A percentile compares a stretch with the other conserved stretches of the same genome.
These are phyloP conservation scores for Podospora australis DNA, from an alignment of 495 filamentous ascomycete genomes.

Conservation along the genomic window DNA sequence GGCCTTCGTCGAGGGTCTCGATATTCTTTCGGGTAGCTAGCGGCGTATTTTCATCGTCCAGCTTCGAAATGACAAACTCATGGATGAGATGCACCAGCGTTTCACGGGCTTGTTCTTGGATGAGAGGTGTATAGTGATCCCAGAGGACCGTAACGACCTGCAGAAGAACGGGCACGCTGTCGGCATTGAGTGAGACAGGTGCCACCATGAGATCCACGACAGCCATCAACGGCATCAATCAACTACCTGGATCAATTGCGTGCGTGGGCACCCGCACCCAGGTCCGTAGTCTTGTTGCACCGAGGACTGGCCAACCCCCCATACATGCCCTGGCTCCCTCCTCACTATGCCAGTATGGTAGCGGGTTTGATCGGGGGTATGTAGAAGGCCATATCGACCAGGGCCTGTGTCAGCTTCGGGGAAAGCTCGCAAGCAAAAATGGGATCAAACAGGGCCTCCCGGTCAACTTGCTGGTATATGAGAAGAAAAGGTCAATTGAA, in stretches of 20 bases:
- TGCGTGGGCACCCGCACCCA: too few relatives aligned
- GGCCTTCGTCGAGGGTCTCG: slow-evolving; percentile 79
- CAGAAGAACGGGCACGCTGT: slow-evolving; percentile 78
- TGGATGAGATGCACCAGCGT: slow-evolving; percentile 99
- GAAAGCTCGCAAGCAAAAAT: slow-evolving; percentile 95
- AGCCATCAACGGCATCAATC: too few relatives aligned
- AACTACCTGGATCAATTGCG: too few relatives aligned
- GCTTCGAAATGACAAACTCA: slow-evolving; percentile 85
- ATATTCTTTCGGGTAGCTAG: slow-evolving; percentile 61
- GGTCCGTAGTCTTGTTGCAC: too few relatives aligned
- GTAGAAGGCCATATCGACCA: slow-evolving; percentile 98
- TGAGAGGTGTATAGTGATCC: slow-evolving; percentile 92
- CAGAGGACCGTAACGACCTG: slow-evolving; percentile 91
- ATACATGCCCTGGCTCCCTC: too few relatives aligned
- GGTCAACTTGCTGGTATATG: slow-evolving; percentile 99
- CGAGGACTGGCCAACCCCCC: too few relatives aligned
- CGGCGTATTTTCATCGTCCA: slow-evolving; percentile 70
- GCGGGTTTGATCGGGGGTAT: slow-evolving; percentile 87
- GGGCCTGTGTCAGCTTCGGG: slow-evolving; percentile 83
- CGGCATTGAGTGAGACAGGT: slow-evolving; percentile 66
- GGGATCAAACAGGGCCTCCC: slow-evolving; percentile 89
- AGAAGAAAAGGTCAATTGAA: too few relatives aligned
- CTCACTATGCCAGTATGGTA: too few relatives aligned
- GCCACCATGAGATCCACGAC: slow-evolving; percentile 98
- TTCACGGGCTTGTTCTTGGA: slow-evolving; percentile 92